Evolutionary conservation across 768 basidiomycete genomes (phyloP).

Genomic region (Exidia glandulosa): DNA sequence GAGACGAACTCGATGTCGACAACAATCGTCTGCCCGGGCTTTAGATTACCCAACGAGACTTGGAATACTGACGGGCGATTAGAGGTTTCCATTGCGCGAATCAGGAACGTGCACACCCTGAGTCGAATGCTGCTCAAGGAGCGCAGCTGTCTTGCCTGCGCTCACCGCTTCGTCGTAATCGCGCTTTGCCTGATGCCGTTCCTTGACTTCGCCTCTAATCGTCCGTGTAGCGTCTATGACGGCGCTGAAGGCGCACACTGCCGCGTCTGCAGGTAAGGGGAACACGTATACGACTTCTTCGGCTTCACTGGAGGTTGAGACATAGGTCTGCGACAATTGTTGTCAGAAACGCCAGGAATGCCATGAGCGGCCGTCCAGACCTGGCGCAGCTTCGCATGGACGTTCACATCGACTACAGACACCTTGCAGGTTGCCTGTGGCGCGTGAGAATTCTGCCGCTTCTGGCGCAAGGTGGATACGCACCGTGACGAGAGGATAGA

Average conservation of each 20-base stretch:
- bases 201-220: slow-evolving; percentile 37
- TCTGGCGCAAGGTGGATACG: too few species aligned
- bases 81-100: not conserved
- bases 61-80: not conserved
- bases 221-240: slow-evolving; percentile 30
- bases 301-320: slow-evolving; percentile 1
- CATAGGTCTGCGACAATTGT: slow-evolving; percentile 3
- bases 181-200: slow-evolving; percentile 31
- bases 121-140: slow-evolving; percentile 26
- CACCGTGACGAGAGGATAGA: too few species aligned
- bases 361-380: not conserved
- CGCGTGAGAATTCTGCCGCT: too few species aligned
- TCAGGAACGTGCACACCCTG: not conserved
- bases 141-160: slow-evolving; percentile 30
- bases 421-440: too few species aligned
- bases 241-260: slow-evolving; percentile 45
- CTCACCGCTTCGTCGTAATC: slow-evolving; percentile 31
- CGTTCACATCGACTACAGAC: not conserved
- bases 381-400: not conserved
- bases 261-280: slow-evolving; percentile 44
- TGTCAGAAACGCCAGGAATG: not conserved
- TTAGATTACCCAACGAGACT: not conserved
- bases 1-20: not conserved
- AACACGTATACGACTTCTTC: slow-evolving; percentile 35
- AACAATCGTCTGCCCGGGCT: not conserved